Evolutionary conservation across 208 protist species (phyloP), one percentile per base, ranked within the genome.

Genomic region (Wallacemonas rigidus): DNA sequence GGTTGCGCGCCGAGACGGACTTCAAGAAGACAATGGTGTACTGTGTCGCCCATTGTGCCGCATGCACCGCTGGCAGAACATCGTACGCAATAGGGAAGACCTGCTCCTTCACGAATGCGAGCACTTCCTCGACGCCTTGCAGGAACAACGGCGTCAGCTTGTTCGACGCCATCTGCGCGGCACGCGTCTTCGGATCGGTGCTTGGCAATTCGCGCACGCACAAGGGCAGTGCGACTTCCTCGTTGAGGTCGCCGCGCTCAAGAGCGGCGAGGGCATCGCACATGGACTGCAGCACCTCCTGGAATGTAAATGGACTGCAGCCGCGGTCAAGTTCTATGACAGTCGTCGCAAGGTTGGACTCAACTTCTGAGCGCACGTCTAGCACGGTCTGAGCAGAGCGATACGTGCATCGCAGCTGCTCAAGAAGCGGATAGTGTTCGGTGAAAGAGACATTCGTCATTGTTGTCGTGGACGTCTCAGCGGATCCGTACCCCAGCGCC

Each of bases 21-120:
- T 85, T 81, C 11, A 97, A 72, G 65, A 92, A 97, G 35, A 76
- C 79, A 69, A 95, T 82, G 36, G 90, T 95, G 81, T 95, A 97
- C 71, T 92, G 88, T 53, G 93, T 45, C 72, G 95, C 88, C 92
- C 92, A 97, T 68, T 91, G 85, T 41, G 83, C 87, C 6, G 87
- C 81, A 68, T 97, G 87, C 12, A 85, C 70, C 12, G 77, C 72
- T 6, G 81, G 72, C 41, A 90, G 60, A 2, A 88, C 61, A 9
- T 75, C 44, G 61, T 88, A 82, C 9, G 80, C 80, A 3, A 80
- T 56, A 1, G 80, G 77, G 54, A 92, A 56, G 5, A 97, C 54
- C 2, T 77, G 40, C 50, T 83, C 51, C 14, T 83, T 72, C 2
- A 83, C 75, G 71, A 86, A 95, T 26, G 69, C 54, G 68, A 93